Base-by-base conservation (phyloP, 2,329 filamentous ascomycete species). In the Bretziella fagacearum region DNA sequence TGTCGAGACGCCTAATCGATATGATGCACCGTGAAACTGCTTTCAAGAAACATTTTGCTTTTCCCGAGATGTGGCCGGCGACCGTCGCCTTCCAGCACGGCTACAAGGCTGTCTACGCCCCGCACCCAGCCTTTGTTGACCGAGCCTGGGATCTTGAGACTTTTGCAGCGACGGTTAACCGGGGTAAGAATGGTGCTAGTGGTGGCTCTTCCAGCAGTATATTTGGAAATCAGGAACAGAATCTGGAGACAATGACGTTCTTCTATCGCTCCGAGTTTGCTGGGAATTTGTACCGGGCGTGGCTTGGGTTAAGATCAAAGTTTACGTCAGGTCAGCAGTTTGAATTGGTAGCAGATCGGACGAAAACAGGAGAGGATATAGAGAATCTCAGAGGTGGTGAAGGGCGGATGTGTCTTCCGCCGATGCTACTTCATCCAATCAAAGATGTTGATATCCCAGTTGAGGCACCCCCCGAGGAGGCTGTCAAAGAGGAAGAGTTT, bases 51-150 rank as follows among this genome's bases (percentile, higher is more conserved):
- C 83, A 93, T 62, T 83, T 84, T 53, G 93, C 91, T 66, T 93
- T 93, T 60, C 84, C 86, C 0, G 89, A 96, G 62, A 95, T 95
- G 87, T 95, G 85, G 85, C 84, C 87, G 0, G 80, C 81, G 1
- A 91, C 83, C 0, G 78, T 84, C 1, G 84, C 87, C 1, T 70
- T 96, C 7, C 87, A 95, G 51, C 87, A 95, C 59, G 89, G 89
- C 8, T 79, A 84, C 64, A 96, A 95, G 65, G 86, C 84, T 30
- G 86, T 95, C 11, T 93, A 81, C 54, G 85, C 79, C 2, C 89
- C 89, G 1, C 89, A 96, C 56, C 84, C 87, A 1, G 72, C 93
- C 47, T 96, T 81, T 59, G 75, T 89, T 13, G 87, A 94, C 62
- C 79, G 87, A 48, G 73, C 77, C 55, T 96, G 89, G 89, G 86